These are phyloP conservation scores for Tetragonia tetragonoides DNA, from an alignment of 148 eudicot genomes.

Conservation along the genomic window DNA sequence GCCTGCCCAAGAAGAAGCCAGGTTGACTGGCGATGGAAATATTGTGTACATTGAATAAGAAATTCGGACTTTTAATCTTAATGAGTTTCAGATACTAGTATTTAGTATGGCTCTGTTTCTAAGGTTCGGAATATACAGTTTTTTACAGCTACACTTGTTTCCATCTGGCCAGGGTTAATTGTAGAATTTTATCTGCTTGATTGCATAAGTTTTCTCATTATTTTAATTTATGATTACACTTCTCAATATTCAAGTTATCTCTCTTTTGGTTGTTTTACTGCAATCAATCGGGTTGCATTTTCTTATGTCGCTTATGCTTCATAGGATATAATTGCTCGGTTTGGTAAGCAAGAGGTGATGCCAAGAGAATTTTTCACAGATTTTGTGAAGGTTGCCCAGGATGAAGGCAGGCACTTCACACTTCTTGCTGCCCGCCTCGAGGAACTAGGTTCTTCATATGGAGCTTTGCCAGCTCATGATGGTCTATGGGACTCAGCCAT, in stretches of 20 bases:
- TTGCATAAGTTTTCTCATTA: neutral
- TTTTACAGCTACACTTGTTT: neutral
- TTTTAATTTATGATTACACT: neutral
- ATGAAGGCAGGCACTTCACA: slow-evolving; percentile 90
- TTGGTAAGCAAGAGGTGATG: slow-evolving; percentile 82
- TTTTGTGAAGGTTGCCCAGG: slow-evolving; percentile 96
- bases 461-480: slow-evolving; percentile 95
- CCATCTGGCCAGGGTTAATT: neutral
- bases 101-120: neutral
- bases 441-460: slow-evolving; percentile 86
- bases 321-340: slow-evolving; percentile 96
- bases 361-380: slow-evolving; percentile 90
- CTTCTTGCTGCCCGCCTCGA: slow-evolving; percentile 77
- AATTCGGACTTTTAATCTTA: neutral
- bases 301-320: neutral
- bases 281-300: neutral
- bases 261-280: neutral
- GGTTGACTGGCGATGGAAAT: neutral
- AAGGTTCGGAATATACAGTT: neutral
- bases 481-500: slow-evolving; percentile 94
- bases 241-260: neutral
- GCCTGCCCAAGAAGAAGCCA: neutral
- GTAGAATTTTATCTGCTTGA: neutral
- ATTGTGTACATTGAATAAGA: neutral
- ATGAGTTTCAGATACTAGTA: neutral